These are phyloP conservation scores for Tricholomella constricta DNA, from an alignment of 768 basidiomycete species.

Conservation along the genomic window DNA sequence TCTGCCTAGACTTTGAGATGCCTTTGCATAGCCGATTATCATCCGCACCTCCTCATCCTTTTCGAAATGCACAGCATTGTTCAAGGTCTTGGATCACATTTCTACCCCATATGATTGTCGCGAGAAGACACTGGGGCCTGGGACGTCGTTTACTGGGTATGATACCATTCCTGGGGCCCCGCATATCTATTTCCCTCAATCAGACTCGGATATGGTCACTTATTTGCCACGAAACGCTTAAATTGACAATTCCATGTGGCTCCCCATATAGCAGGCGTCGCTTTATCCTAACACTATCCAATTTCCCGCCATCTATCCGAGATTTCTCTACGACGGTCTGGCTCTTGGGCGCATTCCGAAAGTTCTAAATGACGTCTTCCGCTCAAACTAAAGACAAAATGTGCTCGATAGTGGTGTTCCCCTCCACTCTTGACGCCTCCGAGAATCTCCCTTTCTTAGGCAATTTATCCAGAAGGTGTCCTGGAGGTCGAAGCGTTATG, in stretches of 20 bases:
- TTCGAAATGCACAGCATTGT: neutral
- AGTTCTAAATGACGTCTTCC: neutral
- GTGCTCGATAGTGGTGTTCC: neutral
- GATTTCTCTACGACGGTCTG: neutral
- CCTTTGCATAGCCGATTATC: too few species aligned
- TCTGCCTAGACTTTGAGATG: too few species aligned
- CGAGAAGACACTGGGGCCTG: neutral
- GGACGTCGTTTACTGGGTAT: neutral
- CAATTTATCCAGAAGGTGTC: neutral
- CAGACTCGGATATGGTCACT: neutral
- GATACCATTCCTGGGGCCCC: neutral
- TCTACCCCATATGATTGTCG: too few species aligned
- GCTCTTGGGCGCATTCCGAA: neutral
- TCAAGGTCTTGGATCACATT: too few species aligned
- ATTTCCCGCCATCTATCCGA: conserved; percentile 15
- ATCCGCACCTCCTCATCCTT: too few species aligned
- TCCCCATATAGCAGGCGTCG: conserved; percentile 5
- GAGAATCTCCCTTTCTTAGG: neutral
- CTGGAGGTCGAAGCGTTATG: neutral
- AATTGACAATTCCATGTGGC: neutral
- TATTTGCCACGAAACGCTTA: neutral
- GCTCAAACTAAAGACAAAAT: neutral
- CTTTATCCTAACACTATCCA: neutral
- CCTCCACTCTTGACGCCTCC: neutral
- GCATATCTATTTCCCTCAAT: neutral